A percentile compares a stretch with the other conserved stretches of the same genome.
Conservation (phyloP, 2,329 filamentous ascomycete species). For the Aspergillus ibericus region DNA sequence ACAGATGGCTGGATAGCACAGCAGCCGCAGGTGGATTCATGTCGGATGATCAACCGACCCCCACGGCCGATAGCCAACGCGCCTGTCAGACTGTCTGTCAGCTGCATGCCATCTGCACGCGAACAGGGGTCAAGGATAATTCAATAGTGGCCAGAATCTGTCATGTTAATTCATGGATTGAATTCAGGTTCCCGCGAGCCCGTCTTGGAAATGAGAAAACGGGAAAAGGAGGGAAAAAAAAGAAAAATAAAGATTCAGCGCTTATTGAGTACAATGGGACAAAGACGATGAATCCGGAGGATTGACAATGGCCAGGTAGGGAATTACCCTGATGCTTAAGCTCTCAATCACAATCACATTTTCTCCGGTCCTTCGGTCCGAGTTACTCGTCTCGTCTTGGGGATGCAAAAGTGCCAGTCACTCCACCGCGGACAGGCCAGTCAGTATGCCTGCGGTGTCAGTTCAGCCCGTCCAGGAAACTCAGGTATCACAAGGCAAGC, state of each 20-base stretch:
- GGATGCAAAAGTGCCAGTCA: too few species aligned
- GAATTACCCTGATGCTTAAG: background rate
- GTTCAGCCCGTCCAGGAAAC: background rate
- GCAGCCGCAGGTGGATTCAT: background rate
- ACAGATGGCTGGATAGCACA: background rate
- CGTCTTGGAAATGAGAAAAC: background rate
- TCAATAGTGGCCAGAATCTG: background rate
- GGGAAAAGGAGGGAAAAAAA: too few species aligned
- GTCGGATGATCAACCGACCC: background rate
- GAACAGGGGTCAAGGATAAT: background rate
- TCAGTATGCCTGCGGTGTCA: background rate
- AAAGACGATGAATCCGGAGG: background rate
- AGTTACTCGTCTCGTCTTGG: background rate
- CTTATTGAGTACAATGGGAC: background rate
- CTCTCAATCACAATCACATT: background rate
- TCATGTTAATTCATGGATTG: background rate
- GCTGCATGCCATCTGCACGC: background rate
- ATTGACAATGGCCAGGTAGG: background rate
- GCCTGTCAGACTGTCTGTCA: slow-evolving; percentile 5
- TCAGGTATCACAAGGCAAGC: slow-evolving; percentile 2
- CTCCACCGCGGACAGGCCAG: too few species aligned
- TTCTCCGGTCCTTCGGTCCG: background rate
- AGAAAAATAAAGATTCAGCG: too few species aligned
- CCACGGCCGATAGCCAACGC: background rate
- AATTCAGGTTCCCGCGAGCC: background rate